Evolutionary conservation across 306 rosid genomes (phyloP), one percentile per base, ranked within the genome.

Genomic region (Quercus glauca): DNA sequence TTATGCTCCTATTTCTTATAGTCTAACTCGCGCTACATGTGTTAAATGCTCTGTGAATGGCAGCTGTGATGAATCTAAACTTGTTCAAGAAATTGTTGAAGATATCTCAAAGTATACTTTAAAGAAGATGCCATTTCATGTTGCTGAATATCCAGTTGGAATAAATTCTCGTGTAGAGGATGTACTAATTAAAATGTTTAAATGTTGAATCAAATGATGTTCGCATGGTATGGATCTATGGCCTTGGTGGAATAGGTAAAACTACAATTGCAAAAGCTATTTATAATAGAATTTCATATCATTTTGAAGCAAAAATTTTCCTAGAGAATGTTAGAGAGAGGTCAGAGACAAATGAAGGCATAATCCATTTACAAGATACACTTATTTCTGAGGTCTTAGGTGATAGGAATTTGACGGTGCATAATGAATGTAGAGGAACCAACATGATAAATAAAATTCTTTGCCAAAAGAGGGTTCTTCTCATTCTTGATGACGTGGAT

Each of bases 401-500:
- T 1, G 1, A 18, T 23, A 5, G 51, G 11, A 52, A 4, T 20
- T 12, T 72, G 4, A 21, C 17, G 23, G 8, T 77, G 33, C 5
- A 23, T 8, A 26, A 21, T 3, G 1, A 5, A 9, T 4, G 1
- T 53, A n/a, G 33, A 1, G 74, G 68, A 29, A 31, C 23, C 6
- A 0, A 2, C 45, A 10, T 68, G 53, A 53, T 69, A 53, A 68
- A 13, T 31, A 15, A 49, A 6, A 65, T 7, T 19, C 55, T 77
- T 12, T 13, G 18, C 10, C 25, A 5, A 20, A 77, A 31, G 69
- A 77, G 35, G 5, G 53, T 77, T 20, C 20, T 77, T 65, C 0
- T 77, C 12, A 67, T 77, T 2, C 73, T 77, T 52, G 80, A 77
- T 53, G 74, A 67, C 20, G 80, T 77, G 13, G 60, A 77, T 33